A percentile compares a stretch with the other conserved stretches of the same genome.
These are phyloP conservation scores for Thelonectria olida DNA, from an alignment of 2,329 filamentous ascomycete species.

Conservation along the genomic window DNA sequence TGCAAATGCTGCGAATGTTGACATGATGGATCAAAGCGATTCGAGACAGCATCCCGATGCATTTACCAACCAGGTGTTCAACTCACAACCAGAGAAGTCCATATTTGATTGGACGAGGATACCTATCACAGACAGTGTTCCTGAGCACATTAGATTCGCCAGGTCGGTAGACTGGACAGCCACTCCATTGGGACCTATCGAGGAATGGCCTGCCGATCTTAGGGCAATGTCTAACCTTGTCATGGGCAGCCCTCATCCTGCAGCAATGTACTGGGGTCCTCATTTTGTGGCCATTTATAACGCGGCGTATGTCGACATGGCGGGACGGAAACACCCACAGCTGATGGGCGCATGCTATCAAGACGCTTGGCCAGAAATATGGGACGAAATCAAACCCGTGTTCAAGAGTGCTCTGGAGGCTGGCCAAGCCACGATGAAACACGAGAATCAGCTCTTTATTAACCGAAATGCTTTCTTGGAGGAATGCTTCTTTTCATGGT, in stretches of 20 bases:
- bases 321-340: slow-evolving; percentile 78
- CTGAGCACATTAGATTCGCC: slow-evolving; percentile 77
- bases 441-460: slow-evolving; percentile 81
- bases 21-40: slow-evolving; percentile 38
- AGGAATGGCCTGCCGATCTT: slow-evolving; percentile 75
- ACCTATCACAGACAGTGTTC: slow-evolving; percentile 68
- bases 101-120: slow-evolving; percentile 87
- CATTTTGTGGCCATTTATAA: slow-evolving; percentile 77
- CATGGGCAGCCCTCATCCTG: slow-evolving; percentile 80
- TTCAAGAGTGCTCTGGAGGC: slow-evolving; percentile 74
- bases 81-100: slow-evolving; percentile 48
- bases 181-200: slow-evolving; percentile 79
- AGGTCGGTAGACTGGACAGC: slow-evolving; percentile 77
- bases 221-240: slow-evolving; percentile 83
- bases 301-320: slow-evolving; percentile 75
- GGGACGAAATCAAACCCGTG: slow-evolving; percentile 73
- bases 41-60: slow-evolving; percentile 50
- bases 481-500: slow-evolving; percentile 86
- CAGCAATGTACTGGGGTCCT: slow-evolving; percentile 82
- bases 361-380: slow-evolving; percentile 78
- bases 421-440: slow-evolving; percentile 84
- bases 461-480: slow-evolving; percentile 75
- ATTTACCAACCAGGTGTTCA: slow-evolving; percentile 53
- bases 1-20: slow-evolving; percentile 13
- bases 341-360: slow-evolving; percentile 79